Base-by-base conservation (phyloP, 805 yeast genomes). In the Lipomyces mesembrius region DNA sequence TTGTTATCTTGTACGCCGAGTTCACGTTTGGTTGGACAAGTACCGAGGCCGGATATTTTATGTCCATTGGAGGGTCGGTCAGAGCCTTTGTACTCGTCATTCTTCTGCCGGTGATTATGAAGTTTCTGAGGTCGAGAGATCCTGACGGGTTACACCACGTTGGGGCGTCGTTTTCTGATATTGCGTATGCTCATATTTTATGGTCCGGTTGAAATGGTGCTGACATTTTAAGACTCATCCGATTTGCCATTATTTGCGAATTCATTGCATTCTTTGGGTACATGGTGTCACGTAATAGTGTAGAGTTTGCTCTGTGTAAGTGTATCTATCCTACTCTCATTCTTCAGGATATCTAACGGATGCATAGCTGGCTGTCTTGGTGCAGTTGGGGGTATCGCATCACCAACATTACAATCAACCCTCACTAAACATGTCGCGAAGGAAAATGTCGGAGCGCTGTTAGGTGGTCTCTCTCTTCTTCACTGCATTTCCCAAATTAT, bases 31-130 rank as follows among this genome's bases (percentile, higher is more conserved):
- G 72, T 20, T 77, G 78, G 79, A 72, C 76, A 2, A 66, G 76
- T 11, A 73, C 74, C 7, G 77, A 76, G 43, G 74, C 74, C 7
- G 79, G 79, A 8, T 76, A 75, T 65, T 59, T 76, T 56, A 67
- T 77, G 68, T 68, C 78, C 5, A 20, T 73, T 34, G 46, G 63
- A 22, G 77, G 79, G 3, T 51, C 69, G 2, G 63, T 72, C 20
- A 67, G 78, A 27, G 73, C 74, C n/a, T 22, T 74, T 6, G 64
- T 72, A 7, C 66, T 76, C n/a, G 70, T 70, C 12, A 61, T 70
- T 14, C 27, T 74, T 2, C 62, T 73, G 27, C 78, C 78, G 12
- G 7, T 70, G 8, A 59, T 69, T 29, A 43, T 71, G 22, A 62
- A 63, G 57, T 22, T 56, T 29, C 55, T 73, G 51, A 61, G 68